Percentiles rank a stretch among this genome's conserved stretches.
phyloP scores from a whole-genome alignment of 2,329 filamentous ascomycete genomes.

The Corinectria fuckeliana region DNA sequence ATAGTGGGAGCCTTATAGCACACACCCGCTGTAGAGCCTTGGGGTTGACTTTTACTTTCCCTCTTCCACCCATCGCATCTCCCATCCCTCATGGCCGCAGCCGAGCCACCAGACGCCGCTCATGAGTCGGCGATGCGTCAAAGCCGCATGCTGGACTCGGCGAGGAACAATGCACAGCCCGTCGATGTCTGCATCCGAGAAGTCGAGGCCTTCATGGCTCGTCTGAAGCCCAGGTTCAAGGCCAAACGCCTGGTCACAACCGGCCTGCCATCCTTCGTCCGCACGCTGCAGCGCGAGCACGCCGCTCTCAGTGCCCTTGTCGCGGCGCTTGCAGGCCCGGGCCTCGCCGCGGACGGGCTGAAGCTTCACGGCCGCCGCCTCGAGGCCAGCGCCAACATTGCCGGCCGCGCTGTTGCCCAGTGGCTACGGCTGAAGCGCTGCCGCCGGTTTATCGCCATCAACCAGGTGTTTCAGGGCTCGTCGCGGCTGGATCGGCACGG shows the following conservation, averaged over 20 bases:
- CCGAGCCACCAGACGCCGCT: too few relatives aligned
- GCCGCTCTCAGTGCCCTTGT: conserved; percentile 17
- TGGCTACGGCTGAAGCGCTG: conserved; percentile 46
- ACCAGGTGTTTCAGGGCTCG: conserved; percentile 44
- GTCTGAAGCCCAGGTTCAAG: conserved; percentile 2
- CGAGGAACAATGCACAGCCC: conserved; percentile 7
- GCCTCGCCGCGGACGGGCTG: conserved; percentile 15
- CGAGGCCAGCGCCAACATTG: conserved; percentile 33
- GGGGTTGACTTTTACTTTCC: not conserved
- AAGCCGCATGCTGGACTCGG: conserved; percentile 25
- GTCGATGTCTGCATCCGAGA: conserved; percentile 11
- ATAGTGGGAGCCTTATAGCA: not conserved
- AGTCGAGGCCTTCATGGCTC: conserved; percentile 8
- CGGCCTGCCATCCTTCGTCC: conserved; percentile 33
- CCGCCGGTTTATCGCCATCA: conserved; percentile 39
- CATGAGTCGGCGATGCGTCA: conserved; percentile 12
- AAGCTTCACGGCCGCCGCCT: conserved; percentile 27
- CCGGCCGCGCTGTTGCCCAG: conserved; percentile 32
- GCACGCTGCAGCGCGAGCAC: conserved; percentile 27
- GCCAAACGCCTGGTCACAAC: conserved; percentile 17
- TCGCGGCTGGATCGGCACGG: conserved; percentile 34
- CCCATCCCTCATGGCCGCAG: not conserved
- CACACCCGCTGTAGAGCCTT: not conserved
- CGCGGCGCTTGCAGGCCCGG: conserved; percentile 13
- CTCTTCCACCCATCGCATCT: not conserved